Percentiles rank a stretch among this genome's conserved stretches.
phyloP scores from a whole-genome alignment of 2,329 filamentous ascomycete species.

The Phoma sp. region DNA sequence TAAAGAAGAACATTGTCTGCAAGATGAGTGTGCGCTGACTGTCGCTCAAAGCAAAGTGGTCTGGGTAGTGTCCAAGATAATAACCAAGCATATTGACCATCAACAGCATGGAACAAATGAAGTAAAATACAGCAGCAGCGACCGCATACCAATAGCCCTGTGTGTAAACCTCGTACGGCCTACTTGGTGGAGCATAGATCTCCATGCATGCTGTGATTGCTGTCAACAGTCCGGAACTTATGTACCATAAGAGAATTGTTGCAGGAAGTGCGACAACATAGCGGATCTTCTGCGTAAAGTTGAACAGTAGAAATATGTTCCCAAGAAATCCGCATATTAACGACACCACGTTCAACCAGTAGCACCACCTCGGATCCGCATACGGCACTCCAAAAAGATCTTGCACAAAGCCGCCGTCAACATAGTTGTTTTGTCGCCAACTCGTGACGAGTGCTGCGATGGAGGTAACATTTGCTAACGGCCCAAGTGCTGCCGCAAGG shows the following conservation, averaged over 20 bases:
- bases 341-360: slow-evolving; percentile 77
- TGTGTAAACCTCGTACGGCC: slow-evolving; percentile 64
- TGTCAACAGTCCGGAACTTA: slow-evolving; percentile 68
- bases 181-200: slow-evolving; percentile 60
- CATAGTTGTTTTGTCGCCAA: slow-evolving; percentile 69
- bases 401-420: slow-evolving; percentile 54
- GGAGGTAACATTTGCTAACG: slow-evolving; percentile 85
- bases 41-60: slow-evolving; percentile 77
- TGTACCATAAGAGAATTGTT: slow-evolving; percentile 80
- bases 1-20: slow-evolving; percentile 84
- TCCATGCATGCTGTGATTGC: slow-evolving; percentile 71
- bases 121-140: slow-evolving; percentile 79
- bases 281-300: slow-evolving; percentile 80
- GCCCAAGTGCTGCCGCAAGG: slow-evolving; percentile 81
- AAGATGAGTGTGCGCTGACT: slow-evolving; percentile 88
- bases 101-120: slow-evolving; percentile 77
- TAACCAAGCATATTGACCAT: slow-evolving; percentile 82
- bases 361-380: slow-evolving; percentile 66
- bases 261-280: slow-evolving; percentile 83
- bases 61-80: slow-evolving; percentile 73
- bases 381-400: slow-evolving; percentile 64
- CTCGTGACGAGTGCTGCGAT: slow-evolving; percentile 83
- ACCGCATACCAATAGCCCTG: slow-evolving; percentile 89
- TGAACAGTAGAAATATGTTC: slow-evolving; percentile 82
- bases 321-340: slow-evolving; percentile 76